Evolutionary conservation across 2,329 filamentous ascomycete genomes (phyloP).

Genomic region (Fusarium camptoceras): DNA sequence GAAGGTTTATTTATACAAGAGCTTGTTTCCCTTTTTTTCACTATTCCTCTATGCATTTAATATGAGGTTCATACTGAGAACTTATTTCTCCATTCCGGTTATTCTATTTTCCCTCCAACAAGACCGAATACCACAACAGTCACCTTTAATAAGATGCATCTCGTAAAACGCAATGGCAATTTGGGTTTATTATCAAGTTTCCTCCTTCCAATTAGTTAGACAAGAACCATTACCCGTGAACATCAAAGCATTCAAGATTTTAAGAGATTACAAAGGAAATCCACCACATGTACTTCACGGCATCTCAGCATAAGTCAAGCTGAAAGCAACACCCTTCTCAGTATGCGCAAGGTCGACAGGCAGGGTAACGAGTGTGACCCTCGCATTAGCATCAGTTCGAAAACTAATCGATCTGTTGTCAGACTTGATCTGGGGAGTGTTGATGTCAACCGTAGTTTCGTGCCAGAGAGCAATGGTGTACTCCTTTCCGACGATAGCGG

Average conservation of each 20-base stretch:
- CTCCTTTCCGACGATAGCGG: constrained; percentile 12
- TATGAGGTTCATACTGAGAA: too few species aligned
- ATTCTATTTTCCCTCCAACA: too few species aligned
- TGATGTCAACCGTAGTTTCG: constrained; percentile 2
- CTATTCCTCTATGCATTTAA: too few species aligned
- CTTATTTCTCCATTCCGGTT: too few species aligned
- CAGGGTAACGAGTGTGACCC: constrained; percentile 25
- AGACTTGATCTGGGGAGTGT: constrained; percentile 6
- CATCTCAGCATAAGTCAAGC: background rate
- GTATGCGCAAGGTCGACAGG: constrained; percentile 28
- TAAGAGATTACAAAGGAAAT: background rate
- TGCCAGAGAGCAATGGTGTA: constrained; percentile 42
- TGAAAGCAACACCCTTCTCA: constrained; percentile 14
- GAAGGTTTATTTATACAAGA: too few species aligned
- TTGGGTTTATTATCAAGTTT: background rate
- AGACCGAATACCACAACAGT: background rate
- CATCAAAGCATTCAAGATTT: too few species aligned
- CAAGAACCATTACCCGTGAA: background rate
- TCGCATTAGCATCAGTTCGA: constrained; percentile 7
- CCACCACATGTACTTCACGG: background rate
- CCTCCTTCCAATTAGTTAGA: background rate
- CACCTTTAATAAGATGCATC: background rate
- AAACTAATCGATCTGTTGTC: background rate
- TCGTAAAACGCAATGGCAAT: background rate
- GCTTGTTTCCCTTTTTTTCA: too few species aligned